A percentile compares a stretch with the other conserved stretches of the same genome.
phyloP scores from a whole-genome alignment of 495 filamentous ascomycete species.

The Penicillium crystallinum region DNA sequence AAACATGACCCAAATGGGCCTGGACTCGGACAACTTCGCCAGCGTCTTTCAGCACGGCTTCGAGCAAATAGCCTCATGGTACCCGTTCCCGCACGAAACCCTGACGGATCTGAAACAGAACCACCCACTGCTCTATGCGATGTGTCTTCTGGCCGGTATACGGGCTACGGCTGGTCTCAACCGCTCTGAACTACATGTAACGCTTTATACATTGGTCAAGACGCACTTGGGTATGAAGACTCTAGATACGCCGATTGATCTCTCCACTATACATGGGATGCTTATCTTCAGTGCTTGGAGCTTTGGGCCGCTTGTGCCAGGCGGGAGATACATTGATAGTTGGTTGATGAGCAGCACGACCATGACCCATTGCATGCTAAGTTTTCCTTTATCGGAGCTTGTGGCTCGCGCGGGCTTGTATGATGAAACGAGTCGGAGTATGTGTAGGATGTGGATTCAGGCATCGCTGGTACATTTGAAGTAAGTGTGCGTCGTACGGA shows the following conservation, averaged over 20 bases:
- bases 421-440: neutral
- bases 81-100: conserved; percentile 3
- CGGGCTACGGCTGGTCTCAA: conserved; percentile 4
- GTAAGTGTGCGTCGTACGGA: neutral
- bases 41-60: conserved; percentile 3
- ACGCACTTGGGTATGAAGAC: conserved; percentile 5
- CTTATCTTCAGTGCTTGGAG: conserved; percentile 6
- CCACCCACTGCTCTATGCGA: conserved; percentile 3
- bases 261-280: conserved; percentile 5
- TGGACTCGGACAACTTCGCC: conserved; percentile 3
- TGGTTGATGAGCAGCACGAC: conserved; percentile 9
- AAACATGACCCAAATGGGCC: conserved; percentile 4
- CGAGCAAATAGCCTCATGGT: conserved; percentile 7
- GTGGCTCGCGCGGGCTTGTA: neutral
- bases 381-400: conserved; percentile 4
- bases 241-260: conserved; percentile 5
- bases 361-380: conserved; percentile 6
- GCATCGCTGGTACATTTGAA: conserved; percentile 6
- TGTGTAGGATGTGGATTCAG: conserved; percentile 9
- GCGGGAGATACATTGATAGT: conserved; percentile 5
- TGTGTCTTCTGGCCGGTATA: conserved; percentile 4
- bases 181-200: neutral
- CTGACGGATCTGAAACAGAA: conserved; percentile 2
- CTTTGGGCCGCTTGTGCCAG: conserved; percentile 5
- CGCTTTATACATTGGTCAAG: conserved; percentile 5